A percentile compares a stretch with the other conserved stretches of the same genome.
phyloP scores from a whole-genome alignment of 2,329 filamentous ascomycete genomes.

The Aspergillus pseudoterreus region DNA sequence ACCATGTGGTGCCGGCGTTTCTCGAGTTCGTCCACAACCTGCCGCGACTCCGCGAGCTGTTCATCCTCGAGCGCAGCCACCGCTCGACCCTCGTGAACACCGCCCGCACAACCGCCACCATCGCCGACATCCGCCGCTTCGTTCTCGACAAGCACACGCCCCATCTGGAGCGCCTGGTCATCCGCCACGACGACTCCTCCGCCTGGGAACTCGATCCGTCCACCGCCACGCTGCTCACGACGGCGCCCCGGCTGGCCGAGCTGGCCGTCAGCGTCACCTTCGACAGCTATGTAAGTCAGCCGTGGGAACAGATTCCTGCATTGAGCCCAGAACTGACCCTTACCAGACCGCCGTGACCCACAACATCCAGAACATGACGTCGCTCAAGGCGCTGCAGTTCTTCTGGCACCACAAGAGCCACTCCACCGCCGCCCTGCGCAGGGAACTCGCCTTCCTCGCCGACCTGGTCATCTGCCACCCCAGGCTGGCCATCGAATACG shows the following conservation, averaged over 20 bases:
- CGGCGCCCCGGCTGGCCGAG: background rate
- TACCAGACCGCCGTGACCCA: background rate
- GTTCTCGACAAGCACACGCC: constrained; percentile 57
- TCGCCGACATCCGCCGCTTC: constrained; percentile 57
- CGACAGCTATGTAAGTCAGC: background rate
- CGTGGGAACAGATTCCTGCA: background rate
- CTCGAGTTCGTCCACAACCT: constrained; percentile 52
- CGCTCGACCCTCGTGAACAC: constrained; percentile 51
- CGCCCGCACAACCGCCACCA: constrained; percentile 49
- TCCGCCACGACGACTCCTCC: constrained; percentile 53
- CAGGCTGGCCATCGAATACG: constrained; percentile 17
- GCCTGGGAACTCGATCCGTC: constrained; percentile 49
- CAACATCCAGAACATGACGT: constrained; percentile 14
- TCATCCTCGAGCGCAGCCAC: constrained; percentile 56
- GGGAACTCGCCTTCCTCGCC: constrained; percentile 14
- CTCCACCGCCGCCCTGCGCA: background rate
- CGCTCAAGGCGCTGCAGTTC: constrained; percentile 21
- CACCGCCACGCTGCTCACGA: constrained; percentile 12
- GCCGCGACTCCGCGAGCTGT: constrained; percentile 55
- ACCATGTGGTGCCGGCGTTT: constrained; percentile 53
- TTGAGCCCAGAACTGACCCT: background rate
- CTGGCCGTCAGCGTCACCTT: background rate
- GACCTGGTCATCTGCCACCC: constrained; percentile 18
- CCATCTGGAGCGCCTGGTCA: constrained; percentile 55
- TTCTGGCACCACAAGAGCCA: constrained; percentile 8